Evolutionary conservation across 202 grass and related monocot species (phyloP).

Genomic region (Elaeis oleifera): DNA sequence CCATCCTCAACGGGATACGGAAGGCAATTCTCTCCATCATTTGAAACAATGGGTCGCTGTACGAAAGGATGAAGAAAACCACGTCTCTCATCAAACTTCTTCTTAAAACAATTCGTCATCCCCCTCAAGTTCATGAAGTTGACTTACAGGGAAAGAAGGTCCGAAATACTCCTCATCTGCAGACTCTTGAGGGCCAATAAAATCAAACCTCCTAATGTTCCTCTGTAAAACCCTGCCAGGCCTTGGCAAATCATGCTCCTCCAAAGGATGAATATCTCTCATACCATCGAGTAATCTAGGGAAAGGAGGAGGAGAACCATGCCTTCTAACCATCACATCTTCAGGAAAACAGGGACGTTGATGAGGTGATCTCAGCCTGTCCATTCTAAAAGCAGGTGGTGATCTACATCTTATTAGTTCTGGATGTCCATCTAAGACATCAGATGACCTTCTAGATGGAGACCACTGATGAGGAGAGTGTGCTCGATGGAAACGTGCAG

Average conservation of each 20-base stretch:
- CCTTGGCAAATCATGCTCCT: slow-evolving; percentile 7
- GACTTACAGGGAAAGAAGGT: slow-evolving; percentile 25
- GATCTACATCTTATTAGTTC: slow-evolving; percentile 29
- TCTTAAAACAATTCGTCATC: slow-evolving; percentile 29
- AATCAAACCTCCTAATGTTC: slow-evolving; percentile 32
- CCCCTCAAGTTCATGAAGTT: slow-evolving; percentile 29
- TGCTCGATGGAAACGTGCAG: slow-evolving; percentile 33
- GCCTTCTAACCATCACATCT: slow-evolving; percentile 25
- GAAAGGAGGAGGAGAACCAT: slow-evolving; percentile 27
- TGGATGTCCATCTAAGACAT: slow-evolving; percentile 29
- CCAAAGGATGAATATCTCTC: neutral
- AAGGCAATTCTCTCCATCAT: neutral
- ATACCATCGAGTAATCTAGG: slow-evolving; percentile 23
- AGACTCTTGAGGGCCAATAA: slow-evolving; percentile 19
- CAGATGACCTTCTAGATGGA: slow-evolving; percentile 24
- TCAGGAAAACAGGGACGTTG: slow-evolving; percentile 24
- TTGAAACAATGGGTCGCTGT: slow-evolving; percentile 5
- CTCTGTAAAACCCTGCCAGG: slow-evolving; percentile 36
- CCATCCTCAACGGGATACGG: slow-evolving; percentile 10
- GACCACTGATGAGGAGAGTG: neutral
- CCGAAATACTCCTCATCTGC: slow-evolving; percentile 27
- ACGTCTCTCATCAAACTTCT: slow-evolving; percentile 41
- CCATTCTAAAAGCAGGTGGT: slow-evolving; percentile 34
- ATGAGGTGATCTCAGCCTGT: slow-evolving; percentile 31
- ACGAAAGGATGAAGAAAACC: slow-evolving; percentile 24